These are phyloP conservation scores for Lactifluus volemus DNA, from an alignment of 768 basidiomycete species.

Conservation along the genomic window DNA sequence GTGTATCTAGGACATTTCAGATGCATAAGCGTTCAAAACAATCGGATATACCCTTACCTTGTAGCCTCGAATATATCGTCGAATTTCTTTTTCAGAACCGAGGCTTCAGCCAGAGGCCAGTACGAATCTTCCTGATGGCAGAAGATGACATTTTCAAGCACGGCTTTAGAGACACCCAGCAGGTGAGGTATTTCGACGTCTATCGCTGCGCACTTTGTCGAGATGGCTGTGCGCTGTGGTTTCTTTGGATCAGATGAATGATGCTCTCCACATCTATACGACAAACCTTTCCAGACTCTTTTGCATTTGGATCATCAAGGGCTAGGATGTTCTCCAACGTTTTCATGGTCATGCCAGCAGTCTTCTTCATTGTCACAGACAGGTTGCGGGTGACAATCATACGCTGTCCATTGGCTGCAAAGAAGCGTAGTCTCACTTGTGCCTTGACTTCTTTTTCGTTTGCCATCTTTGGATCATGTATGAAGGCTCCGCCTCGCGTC, in stretches of 20 bases:
- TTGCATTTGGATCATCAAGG: conserved; percentile 53
- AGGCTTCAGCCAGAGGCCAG: conserved; percentile 92
- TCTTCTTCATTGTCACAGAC: conserved; percentile 91
- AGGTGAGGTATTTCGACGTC: conserved; percentile 89
- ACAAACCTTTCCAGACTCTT: conserved; percentile 71
- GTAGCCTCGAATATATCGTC: conserved; percentile 99
- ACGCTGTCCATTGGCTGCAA: conserved; percentile 76
- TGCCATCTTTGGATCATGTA: conserved; percentile 99
- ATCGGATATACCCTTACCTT: conserved; percentile 40
- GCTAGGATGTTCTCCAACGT: conserved; percentile 89
- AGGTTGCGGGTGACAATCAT: conserved; percentile 90
- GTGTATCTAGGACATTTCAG: conserved; percentile 59
- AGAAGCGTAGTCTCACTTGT: conserved; percentile 91
- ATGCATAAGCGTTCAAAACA: neutral
- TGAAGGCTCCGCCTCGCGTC: conserved; percentile 95
- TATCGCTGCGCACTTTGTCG: conserved; percentile 97
- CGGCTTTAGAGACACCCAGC: conserved; percentile 94
- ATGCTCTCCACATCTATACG: neutral
- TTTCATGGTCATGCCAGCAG: conserved; percentile 85
- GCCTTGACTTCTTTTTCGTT: conserved; percentile 99
- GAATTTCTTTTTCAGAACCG: conserved; percentile 94
- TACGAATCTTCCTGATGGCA: conserved; percentile 99
- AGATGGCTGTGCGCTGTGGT: conserved; percentile 73
- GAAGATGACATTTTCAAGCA: conserved; percentile 98
- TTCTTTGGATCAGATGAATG: neutral